Evolutionary conservation across 2,329 filamentous ascomycete genomes (phyloP).

Genomic region (Aphanocladium album): DNA sequence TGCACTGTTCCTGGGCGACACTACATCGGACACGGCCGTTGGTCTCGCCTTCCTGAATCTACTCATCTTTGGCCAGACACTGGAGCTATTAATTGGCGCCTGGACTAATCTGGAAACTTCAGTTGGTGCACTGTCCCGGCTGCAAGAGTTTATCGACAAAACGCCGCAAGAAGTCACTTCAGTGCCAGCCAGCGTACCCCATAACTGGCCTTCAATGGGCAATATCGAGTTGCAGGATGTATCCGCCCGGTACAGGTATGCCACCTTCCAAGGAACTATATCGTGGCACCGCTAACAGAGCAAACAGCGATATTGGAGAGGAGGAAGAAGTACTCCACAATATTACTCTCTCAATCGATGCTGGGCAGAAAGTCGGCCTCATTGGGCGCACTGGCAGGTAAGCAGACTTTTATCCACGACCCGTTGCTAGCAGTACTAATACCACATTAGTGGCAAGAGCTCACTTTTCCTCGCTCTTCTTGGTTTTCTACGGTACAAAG

Average conservation of each 20-base stretch:
- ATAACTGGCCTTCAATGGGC: neutral
- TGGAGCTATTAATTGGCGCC: neutral
- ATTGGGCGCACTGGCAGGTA: neutral
- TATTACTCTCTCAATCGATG: neutral
- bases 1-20: neutral
- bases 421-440: too few relatives aligned
- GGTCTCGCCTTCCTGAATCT: neutral
- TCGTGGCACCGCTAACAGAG: too few relatives aligned
- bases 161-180: neutral
- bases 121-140: neutral
- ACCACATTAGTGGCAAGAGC: neutral
- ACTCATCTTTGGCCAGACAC: neutral
- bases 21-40: neutral
- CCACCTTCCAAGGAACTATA: neutral
- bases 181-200: neutral
- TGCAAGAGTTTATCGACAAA: neutral
- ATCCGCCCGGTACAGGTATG: neutral
- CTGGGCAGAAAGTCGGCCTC: neutral
- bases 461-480: neutral
- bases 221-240: neutral
- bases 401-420: too few relatives aligned
- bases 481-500: neutral
- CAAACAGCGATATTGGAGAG: too few relatives aligned
- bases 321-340: neutral
- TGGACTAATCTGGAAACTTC: neutral